Evolutionary conservation across 768 basidiomycete species (phyloP), one percentile per base, ranked within the genome.

Genomic region (Harrya chromipes): DNA sequence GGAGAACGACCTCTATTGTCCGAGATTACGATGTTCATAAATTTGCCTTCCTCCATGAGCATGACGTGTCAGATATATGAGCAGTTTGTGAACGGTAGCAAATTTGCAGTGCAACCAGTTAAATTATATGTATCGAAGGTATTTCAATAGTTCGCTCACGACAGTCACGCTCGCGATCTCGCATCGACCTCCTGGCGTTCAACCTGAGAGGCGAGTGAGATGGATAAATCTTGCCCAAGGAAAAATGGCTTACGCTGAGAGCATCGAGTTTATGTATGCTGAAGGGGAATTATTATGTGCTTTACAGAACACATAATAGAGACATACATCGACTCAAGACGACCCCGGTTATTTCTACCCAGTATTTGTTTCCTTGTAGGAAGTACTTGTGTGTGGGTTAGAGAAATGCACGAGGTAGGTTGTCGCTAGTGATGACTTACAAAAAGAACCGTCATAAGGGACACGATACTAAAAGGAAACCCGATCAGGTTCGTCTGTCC

Each of bases 131-230:
- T 36, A 54, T 43, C 16, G 52, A 54, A 17, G 24, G 52, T 27
- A 55, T 24, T 24, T 46, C 41, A 16, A 53, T 53, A 13, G 43
- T 55, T 45, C 12, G 37, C 6, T 49, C 46, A 20, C 19, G 27
- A 16, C 13, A 19, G 40, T 54, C 44, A 27, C 52, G 49, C 16
- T 50, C 43, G 29, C n/a, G 33, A 51, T 57, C 55, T 21, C 43
- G 21, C 40, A 57, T 52, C 26, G 49, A 21, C 36, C 20, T 57
- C 33, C 55, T 56, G n/a, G 54, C 43, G 11, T 56, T 55, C 38
- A 55, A 41, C 36, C 43, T 54, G 31, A 52, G 29, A n/a, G 23
- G 23, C 29, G 20, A 6, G 5, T 29, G n/a, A 37, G 29, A 23
- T 13, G 6, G 27, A 31, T 29, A 14, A 11, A 52, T 17, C 14